Percentiles rank a stretch among this genome's conserved stretches.
Conservation (phyloP, 1,139 yeast species). For the Pneumocystis murina region DNA sequence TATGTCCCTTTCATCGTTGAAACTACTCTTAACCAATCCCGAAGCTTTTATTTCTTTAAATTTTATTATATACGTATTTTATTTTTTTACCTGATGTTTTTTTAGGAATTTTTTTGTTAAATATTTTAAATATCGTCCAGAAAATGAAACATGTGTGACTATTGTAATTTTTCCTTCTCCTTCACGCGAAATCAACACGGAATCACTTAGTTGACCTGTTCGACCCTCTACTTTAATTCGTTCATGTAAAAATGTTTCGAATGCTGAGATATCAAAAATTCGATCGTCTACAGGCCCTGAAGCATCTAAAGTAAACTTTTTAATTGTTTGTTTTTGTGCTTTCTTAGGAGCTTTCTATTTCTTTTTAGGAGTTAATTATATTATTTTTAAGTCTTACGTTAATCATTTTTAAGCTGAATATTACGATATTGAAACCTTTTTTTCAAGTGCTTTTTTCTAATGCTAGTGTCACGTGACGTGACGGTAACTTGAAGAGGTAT, state of each 20-base stretch:
- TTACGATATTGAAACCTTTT: too few species aligned
- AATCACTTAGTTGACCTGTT: slow-evolving; percentile 94
- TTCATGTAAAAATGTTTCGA: slow-evolving; percentile 95
- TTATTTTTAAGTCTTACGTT: too few species aligned
- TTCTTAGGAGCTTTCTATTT: neutral
- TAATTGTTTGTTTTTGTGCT: slow-evolving; percentile 29
- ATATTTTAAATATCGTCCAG: slow-evolving; percentile 68
- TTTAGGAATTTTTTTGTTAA: slow-evolving; percentile 9
- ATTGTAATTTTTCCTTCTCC: slow-evolving; percentile 69
- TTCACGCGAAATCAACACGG: slow-evolving; percentile 74
- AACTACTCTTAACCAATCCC: slow-evolving; percentile 99
- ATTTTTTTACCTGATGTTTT: slow-evolving; percentile 9
- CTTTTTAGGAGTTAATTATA: too few species aligned
- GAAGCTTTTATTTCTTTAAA: slow-evolving; percentile 19
- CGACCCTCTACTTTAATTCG: slow-evolving; percentile 98
- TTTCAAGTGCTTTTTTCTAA: too few species aligned
- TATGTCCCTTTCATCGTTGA: slow-evolving; percentile 91
- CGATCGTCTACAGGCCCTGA: slow-evolving; percentile 90
- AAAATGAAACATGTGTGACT: slow-evolving; percentile 86
- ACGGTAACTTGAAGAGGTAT: too few species aligned
- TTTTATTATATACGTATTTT: neutral
- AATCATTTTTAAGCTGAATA: too few species aligned
- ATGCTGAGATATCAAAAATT: slow-evolving; percentile 90
- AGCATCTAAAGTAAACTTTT: slow-evolving; percentile 91
- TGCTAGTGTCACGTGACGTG: too few species aligned